Evolutionary conservation across 371 early-diverging fungal species (phyloP), one percentile per base, ranked within the genome.

Genomic region (Saksenaea oblongispora): DNA sequence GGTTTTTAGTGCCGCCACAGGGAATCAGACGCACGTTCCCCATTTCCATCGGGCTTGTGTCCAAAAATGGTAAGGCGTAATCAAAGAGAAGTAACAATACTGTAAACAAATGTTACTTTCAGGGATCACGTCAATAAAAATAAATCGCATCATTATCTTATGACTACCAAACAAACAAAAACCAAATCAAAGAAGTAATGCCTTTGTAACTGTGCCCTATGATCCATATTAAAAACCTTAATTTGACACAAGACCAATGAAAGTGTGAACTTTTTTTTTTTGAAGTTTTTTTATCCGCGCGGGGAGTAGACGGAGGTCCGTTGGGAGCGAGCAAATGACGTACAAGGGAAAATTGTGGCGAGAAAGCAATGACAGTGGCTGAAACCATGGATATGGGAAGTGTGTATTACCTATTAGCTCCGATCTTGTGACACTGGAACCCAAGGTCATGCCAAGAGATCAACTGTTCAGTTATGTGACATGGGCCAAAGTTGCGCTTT

Each of bases 401-500:
- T 7, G n/a, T 8, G 22, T 41, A 41, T 1, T 41, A 47, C 18
- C 17, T 22, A 47, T 47, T 18, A 4, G 51, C 22, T 47, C 51
- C 51, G 51, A 47, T 47, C 51, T 22, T 47, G 51, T 47, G 22
- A 47, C 51, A 47, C 51, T 9, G 51, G 22, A 47, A 47, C n/a
- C 51, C 51, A 47, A 22, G 22, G 24, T 22, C 18, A 10, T 22
- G 51, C 51, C 51, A 47, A 47, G 51, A 47, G 51, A 47, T 47
- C 51, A 39, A 11, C n/a, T n/a, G 11, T 36, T 5, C 36, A 31
- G 7, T 31, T 31, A 31, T 39, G 51, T 22, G 10, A 47, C 24
- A 47, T 9, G 10, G 24, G 22, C 22, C 24, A 47, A 47, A 10
- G 3, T 17, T 47, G 9, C n/a, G 51, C 4, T 31, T 31, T 31